A percentile compares a stretch with the other conserved stretches of the same genome.
phyloP scores from a whole-genome alignment of 106 monocot genomes.

The Hemerocallis citrina region DNA sequence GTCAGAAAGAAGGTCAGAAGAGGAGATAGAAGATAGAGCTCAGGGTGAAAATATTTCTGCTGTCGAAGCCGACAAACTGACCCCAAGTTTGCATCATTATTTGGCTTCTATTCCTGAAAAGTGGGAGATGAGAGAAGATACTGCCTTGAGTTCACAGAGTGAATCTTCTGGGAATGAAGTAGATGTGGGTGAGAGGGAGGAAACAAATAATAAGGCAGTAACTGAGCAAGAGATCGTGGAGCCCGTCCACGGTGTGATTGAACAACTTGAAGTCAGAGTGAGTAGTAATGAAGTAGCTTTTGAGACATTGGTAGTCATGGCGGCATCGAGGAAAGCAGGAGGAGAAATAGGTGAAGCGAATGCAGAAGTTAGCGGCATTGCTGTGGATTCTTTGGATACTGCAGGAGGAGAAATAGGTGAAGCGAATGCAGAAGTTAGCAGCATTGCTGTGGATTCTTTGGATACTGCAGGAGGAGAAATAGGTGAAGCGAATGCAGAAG shows the following conservation, averaged over 20 bases:
- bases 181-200: not conserved
- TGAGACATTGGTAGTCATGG: too few relatives aligned
- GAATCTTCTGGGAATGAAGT: not conserved
- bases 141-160: not conserved
- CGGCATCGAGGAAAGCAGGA: too few relatives aligned
- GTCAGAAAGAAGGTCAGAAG: not conserved
- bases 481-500: not conserved
- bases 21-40: not conserved
- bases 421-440: not conserved
- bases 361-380: not conserved
- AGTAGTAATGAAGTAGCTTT: too few relatives aligned
- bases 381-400: not conserved
- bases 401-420: not conserved
- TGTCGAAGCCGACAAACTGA: not conserved
- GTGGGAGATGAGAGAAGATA: not conserved
- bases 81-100: not conserved
- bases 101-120: not conserved
- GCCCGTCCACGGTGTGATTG: too few relatives aligned
- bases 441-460: not conserved
- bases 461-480: not conserved
- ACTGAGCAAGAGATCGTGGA: too few relatives aligned
- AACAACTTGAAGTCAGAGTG: not conserved
- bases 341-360: not conserved
- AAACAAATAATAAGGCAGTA: not conserved
- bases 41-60: not conserved